Evolutionary conservation across 179 eudicot species (phyloP).

Genomic region (Carnegiea gigantea): DNA sequence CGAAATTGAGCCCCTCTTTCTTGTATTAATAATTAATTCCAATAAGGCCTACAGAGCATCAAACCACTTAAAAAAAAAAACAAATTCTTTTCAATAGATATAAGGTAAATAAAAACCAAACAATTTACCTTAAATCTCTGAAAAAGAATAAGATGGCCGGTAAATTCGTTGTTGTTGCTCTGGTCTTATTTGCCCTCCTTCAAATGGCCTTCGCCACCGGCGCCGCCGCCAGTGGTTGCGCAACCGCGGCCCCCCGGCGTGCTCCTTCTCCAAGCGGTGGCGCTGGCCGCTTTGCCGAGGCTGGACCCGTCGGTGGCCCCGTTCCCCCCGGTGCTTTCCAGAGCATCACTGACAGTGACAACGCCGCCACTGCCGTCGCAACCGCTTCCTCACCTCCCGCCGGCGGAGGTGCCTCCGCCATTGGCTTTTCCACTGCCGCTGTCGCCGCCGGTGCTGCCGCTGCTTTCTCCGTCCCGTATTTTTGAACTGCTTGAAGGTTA

Average conservation of each 20-base stretch:
- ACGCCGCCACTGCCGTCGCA: not conserved
- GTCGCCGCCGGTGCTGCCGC: conserved; percentile 26
- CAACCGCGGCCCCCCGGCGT: conserved; percentile 1
- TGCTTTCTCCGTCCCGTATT: conserved; percentile 27
- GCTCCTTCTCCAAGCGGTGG: conserved; percentile 26
- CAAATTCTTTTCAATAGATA: not conserved
- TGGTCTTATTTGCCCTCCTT: conserved; percentile 39
- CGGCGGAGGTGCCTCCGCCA: conserved; percentile 22
- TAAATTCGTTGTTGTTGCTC: conserved; percentile 34
- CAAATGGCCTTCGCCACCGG: conserved; percentile 33
- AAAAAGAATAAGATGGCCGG: conserved; percentile 35
- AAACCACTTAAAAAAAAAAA: not conserved
- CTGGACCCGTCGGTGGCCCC: conserved; percentile 43
- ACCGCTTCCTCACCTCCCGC: conserved; percentile 19
- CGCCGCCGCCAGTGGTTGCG: not conserved
- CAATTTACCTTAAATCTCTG: conserved; percentile 6
- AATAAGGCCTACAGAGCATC: not conserved
- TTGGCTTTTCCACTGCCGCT: conserved; percentile 24
- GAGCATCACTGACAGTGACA: not conserved
- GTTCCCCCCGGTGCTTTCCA: conserved; percentile 24
- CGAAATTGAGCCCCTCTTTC: not conserved
- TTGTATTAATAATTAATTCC: not conserved
- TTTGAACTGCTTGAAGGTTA: conserved; percentile 11
- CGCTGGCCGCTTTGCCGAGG: conserved; percentile 24
- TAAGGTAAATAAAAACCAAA: conserved; percentile 6